Conservation (phyloP, 148 eudicot species). For the Rhododendron simsii region DNA sequence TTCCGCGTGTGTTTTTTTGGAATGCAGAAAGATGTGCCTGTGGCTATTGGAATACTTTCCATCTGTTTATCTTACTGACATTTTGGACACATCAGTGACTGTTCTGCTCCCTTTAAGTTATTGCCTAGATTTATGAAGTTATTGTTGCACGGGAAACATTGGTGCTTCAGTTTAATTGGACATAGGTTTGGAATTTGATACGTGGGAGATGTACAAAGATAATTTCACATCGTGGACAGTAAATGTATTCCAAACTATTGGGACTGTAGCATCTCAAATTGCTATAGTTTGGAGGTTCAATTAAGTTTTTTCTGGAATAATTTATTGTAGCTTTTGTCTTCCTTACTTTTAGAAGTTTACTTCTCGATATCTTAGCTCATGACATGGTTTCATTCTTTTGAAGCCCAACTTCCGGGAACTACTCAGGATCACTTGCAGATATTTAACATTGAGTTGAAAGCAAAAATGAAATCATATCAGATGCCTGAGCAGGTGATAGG, state of each 20-base stretch:
- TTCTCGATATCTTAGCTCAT: conserved; percentile 8
- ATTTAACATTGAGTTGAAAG: conserved; percentile 90
- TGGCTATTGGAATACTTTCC: background rate
- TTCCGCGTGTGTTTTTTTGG: background rate
- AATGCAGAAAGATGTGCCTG: background rate
- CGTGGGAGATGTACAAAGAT: background rate
- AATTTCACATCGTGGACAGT: background rate
- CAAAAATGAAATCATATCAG: conserved; percentile 90
- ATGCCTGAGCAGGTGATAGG: conserved; percentile 95
- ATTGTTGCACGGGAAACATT: background rate
- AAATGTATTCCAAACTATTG: background rate
- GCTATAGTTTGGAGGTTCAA: background rate
- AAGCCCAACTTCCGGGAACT: conserved; percentile 95
- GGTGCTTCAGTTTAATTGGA: background rate
- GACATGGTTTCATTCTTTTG: conserved; percentile 21
- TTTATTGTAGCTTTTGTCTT: background rate
- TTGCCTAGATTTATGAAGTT: background rate
- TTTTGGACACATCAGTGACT: background rate
- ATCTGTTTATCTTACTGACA: background rate
- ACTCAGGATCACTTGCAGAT: conserved; percentile 97
- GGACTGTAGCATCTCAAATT: background rate
- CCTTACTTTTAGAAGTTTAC: background rate
- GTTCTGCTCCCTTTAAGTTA: background rate
- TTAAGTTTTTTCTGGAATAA: background rate
- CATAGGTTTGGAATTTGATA: background rate